Base-by-base conservation (phyloP, 2,329 filamentous ascomycete species). In the Epichloe sibirici region DNA sequence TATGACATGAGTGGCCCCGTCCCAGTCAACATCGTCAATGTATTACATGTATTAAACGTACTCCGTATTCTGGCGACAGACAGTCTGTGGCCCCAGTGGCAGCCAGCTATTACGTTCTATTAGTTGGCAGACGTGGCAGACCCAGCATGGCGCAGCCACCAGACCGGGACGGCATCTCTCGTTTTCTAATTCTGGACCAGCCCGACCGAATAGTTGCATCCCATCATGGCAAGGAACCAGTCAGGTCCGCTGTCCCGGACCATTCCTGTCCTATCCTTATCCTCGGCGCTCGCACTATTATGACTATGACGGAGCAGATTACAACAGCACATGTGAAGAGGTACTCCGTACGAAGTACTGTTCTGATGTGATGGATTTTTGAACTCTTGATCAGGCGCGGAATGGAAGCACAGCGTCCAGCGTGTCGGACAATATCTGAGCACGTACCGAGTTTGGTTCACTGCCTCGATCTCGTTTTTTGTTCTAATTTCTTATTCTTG, bases 181-280 rank as follows among this genome's bases (percentile, higher is more conserved):
- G 31, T 31, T 56, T 65, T 66, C 65, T 67, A 67, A 67, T 66
- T 67, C 65, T 64, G 63, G 65, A 62, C 54, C 57, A 56, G 43
- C 47, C 46, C 31, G 46, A 40, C 25, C 39, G 34, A 35, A 7
- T 31, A 23, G 35, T 31, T 11, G 8, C 31, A 31, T 31, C 35
- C 11, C 42, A 51, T 45, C 49, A 42, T 46, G 31, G 17, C 17
- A 21, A 21, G 17, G 17, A 21, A 21, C 17, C 17, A 21, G 17
- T 21, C 35, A 31, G 45, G 28, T 46, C 58, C 58, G 58, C 57
- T 57, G 53, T 57, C 53, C 61, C 62, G 59, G 62, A 63, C 59
- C 59, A 55, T 50, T 45, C 8, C 40, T 45, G 9, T 42, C 48
- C 1, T 15, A 39, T n/a, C 40, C 9, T 21, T 21, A 21, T 21